phyloP scores from a whole-genome alignment of 2,329 filamentous ascomycete genomes.

The Esteya vermicola region DNA sequence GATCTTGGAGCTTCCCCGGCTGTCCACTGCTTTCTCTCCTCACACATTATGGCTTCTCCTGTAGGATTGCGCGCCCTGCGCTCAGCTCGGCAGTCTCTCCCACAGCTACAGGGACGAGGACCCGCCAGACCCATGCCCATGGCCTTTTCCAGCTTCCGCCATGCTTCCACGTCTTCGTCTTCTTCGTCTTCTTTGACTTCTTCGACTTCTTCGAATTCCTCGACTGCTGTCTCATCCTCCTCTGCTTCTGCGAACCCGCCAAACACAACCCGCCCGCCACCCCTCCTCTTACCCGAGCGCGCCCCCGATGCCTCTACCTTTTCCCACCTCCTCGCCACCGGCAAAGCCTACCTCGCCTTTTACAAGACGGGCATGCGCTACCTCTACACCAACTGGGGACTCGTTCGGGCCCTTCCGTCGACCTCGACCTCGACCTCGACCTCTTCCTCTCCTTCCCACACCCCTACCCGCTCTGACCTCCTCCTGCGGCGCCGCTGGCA shows the following conservation, averaged over 20 bases:
- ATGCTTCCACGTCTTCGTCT: neutral
- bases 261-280: conserved; percentile 55
- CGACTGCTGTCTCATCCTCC: neutral
- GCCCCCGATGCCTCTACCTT: conserved; percentile 27
- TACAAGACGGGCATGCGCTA: conserved; percentile 76
- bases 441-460: conserved; percentile 22
- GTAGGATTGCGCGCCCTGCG: neutral
- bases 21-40: neutral
- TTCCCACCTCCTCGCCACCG: conserved; percentile 44
- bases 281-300: conserved; percentile 47
- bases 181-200: neutral
- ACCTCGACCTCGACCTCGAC: too few relatives aligned
- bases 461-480: conserved; percentile 47
- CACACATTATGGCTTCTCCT: neutral
- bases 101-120: too few relatives aligned
- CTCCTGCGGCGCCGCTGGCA: conserved; percentile 54
- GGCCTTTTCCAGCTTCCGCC: too few relatives aligned
- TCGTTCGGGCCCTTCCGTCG: conserved; percentile 13
- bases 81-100: neutral
- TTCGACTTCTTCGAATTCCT: neutral
- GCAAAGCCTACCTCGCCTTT: conserved; percentile 67
- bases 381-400: conserved; percentile 47
- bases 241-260: conserved; percentile 46
- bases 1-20: neutral
- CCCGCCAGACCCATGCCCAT: too few relatives aligned